These are phyloP conservation scores for Artomyces pyxidatus DNA, from an alignment of 768 basidiomycete genomes.

Conservation along the genomic window DNA sequence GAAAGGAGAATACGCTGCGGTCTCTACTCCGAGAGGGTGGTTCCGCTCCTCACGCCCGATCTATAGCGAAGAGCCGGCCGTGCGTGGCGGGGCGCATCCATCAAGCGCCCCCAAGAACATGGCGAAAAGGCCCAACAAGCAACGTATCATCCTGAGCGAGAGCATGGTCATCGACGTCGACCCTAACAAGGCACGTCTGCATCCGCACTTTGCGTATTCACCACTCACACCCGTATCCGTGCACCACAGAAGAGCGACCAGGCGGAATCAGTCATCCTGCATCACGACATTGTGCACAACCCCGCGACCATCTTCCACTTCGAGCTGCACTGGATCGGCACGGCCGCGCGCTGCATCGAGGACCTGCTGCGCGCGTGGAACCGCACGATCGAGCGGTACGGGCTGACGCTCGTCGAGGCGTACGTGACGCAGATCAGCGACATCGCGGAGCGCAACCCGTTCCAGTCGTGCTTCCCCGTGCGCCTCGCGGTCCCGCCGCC, in stretches of 20 bases:
- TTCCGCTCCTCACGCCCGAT: conserved; percentile 37
- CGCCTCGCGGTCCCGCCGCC: conserved; percentile 74
- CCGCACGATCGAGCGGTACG: conserved; percentile 78
- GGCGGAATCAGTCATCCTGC: conserved; percentile 81
- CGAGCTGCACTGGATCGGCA: conserved; percentile 95
- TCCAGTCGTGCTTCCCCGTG: conserved; percentile 85
- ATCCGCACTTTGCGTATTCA: not conserved
- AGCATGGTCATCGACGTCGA: conserved; percentile 90
- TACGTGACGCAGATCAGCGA: conserved; percentile 90
- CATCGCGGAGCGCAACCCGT: conserved; percentile 77
- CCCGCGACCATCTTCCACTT: conserved; percentile 94
- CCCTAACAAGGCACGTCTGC: conserved; percentile 49
- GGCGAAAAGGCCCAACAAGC: conserved; percentile 42
- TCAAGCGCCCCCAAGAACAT: conserved; percentile 28
- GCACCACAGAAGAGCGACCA: conserved; percentile 73
- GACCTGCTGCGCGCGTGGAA: conserved; percentile 79
- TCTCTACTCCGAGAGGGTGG: conserved; percentile 66
- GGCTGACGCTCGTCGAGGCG: conserved; percentile 87
- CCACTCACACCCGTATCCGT: not conserved
- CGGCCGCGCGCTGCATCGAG: conserved; percentile 86
- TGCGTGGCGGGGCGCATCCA: conserved; percentile 23
- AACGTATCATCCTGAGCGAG: conserved; percentile 73
- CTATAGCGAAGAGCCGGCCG: not conserved
- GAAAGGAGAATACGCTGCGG: conserved; percentile 66
- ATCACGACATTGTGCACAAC: conserved; percentile 94